These are phyloP conservation scores for Fusarium marasasianum DNA, from an alignment of 2,329 filamentous ascomycete genomes.

Conservation along the genomic window DNA sequence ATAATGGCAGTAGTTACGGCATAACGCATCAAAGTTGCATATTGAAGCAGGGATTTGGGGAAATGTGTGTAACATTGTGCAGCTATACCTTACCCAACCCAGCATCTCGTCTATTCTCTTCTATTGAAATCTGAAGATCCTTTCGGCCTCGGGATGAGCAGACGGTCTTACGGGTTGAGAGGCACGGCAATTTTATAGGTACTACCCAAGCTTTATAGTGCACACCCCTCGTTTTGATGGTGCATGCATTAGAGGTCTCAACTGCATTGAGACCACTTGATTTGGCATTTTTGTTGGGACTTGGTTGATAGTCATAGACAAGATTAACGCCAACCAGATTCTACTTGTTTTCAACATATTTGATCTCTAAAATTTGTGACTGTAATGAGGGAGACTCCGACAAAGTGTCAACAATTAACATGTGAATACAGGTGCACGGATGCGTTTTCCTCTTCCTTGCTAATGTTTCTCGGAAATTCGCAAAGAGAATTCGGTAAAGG, in stretches of 20 bases:
- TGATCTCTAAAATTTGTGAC: not conserved
- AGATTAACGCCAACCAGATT: not conserved
- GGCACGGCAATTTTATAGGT: not conserved
- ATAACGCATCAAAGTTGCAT: not conserved
- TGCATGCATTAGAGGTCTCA: slow-evolving; percentile 25
- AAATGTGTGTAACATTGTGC: not conserved
- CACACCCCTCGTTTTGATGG: slow-evolving; percentile 8
- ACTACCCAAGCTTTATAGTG: not conserved
- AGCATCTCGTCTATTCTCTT: not conserved
- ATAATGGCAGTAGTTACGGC: not conserved
- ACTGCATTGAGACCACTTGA: slow-evolving; percentile 12
- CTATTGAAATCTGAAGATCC: slow-evolving; percentile 13
- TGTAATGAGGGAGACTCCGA: not conserved
- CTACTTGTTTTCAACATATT: not conserved
- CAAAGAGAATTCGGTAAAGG: slow-evolving; percentile 6
- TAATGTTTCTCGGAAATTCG: slow-evolving; percentile 24
- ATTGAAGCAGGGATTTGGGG: slow-evolving; percentile 8
- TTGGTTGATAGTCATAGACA: slow-evolving; percentile 5
- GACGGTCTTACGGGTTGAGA: not conserved
- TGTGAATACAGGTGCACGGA: slow-evolving; percentile 26
- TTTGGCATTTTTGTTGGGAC: slow-evolving; percentile 29
- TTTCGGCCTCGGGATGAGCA: slow-evolving; percentile 28
- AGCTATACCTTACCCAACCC: slow-evolving; percentile 14
- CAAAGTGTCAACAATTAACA: slow-evolving; percentile 3
- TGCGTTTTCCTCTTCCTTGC: not conserved